Evolutionary conservation across 176 grass and related monocot genomes (phyloP).

Genomic region (Themeda triandra): DNA sequence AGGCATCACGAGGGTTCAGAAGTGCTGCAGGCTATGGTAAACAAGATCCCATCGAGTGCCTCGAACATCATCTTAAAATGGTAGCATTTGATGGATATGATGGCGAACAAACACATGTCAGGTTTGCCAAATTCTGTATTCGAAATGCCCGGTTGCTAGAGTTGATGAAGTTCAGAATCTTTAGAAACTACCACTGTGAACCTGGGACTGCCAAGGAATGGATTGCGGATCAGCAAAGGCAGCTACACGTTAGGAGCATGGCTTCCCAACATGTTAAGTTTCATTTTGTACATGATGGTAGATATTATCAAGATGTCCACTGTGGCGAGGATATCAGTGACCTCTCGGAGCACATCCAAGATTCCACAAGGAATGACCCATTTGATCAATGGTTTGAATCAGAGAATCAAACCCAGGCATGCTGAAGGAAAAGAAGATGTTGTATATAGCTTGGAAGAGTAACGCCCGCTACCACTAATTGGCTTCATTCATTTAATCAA

Average conservation of each 20-base stretch:
- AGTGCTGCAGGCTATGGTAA: background rate
- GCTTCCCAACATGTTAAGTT: background rate
- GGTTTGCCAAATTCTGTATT: background rate
- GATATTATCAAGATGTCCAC: background rate
- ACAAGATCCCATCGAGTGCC: background rate
- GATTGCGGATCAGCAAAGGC: background rate
- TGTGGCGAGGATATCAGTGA: background rate
- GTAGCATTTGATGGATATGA: background rate
- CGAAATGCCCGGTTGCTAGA: background rate
- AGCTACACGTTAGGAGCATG: background rate
- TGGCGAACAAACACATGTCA: background rate
- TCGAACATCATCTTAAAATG: background rate
- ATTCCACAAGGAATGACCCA: background rate
- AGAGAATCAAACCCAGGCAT: too few species aligned
- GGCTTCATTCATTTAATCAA: too few species aligned
- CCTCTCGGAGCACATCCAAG: background rate
- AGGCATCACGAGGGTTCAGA: background rate
- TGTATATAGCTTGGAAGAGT: background rate
- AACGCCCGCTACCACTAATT: too few species aligned
- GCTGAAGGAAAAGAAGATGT: too few species aligned
- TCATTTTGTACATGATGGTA: background rate
- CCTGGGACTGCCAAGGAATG: background rate
- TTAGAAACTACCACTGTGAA: background rate
- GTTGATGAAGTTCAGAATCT: background rate
- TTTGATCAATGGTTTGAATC: background rate